Base-by-base conservation (phyloP, 2,329 filamentous ascomycete genomes). In the Leptosphaerulina australis region DNA sequence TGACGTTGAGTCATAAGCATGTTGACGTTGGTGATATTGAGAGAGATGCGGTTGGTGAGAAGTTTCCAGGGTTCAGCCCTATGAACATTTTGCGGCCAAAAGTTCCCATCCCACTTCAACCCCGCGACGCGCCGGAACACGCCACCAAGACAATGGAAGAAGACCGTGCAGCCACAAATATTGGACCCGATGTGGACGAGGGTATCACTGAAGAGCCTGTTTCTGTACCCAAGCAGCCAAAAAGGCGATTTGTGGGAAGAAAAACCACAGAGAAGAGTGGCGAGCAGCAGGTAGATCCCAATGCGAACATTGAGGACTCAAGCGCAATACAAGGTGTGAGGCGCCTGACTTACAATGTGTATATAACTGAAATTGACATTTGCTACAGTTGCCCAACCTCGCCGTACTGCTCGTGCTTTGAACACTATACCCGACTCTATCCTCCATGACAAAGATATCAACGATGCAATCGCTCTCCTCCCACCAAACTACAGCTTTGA, bases 401-500 rank as follows among this genome's bases (percentile, higher is more conserved):
- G 88, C 60, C 82, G 90, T 64, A 81, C 86, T 12, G 87, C 90
- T 1, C 83, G 94, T 58, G 84, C 91, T n/a, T 75, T 97, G 53
- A 97, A 97, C 70, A 90, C 94, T 68, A 89, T 99, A 1, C 93
- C 94, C 2, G 81, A 86, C 12, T 88, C 93, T 57, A 96, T 99
- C 56, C 80, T 94, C 15, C 82, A 96, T 57, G 88, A 99, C 66
- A 79, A 86, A 37, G 89, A 88, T 37, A 88, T 99, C 66, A 93
- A 93, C 72, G 88, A 86, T 34, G 94, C 94, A 3, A 91, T 97
- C 50, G 81, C 85, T 5, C 82, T 99, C 24, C 84, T 99, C 2
- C 94, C 94, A 1, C 79, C 84, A n/a, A 99, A 99, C 78, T 99
- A 99, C 81, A 93, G 90, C 64, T 99, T 99, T 71, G 94, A 99